Percentiles rank a stretch among this genome's conserved stretches.
These are phyloP conservation scores for Ceratocystis cacaofunesta DNA, from an alignment of 2,329 filamentous ascomycete species.

Conservation along the genomic window DNA sequence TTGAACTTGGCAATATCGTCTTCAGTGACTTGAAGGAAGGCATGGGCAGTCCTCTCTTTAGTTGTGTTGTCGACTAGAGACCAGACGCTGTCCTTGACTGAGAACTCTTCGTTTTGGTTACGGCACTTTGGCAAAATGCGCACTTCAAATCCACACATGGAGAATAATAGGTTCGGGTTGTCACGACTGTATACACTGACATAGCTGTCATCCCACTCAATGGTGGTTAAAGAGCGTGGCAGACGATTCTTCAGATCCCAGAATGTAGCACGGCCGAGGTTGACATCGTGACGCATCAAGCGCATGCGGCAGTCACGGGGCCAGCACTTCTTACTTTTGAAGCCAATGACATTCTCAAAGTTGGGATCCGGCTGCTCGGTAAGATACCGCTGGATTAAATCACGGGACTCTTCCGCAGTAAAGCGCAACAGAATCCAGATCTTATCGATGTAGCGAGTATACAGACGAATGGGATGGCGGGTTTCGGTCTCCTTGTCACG, in stretches of 20 bases:
- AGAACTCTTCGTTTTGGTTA: constrained; percentile 92
- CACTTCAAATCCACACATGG: constrained; percentile 96
- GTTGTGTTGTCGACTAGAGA: constrained; percentile 90
- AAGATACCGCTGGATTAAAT: constrained; percentile 91
- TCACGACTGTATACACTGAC: constrained; percentile 95
- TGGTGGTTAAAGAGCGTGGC: constrained; percentile 85
- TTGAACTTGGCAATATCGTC: constrained; percentile 99
- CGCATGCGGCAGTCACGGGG: constrained; percentile 95
- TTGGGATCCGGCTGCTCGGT: constrained; percentile 98
- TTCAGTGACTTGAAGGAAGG: constrained; percentile 93
- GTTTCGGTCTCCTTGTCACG: constrained; percentile 83
- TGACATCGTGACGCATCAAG: constrained; percentile 96
- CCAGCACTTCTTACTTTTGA: constrained; percentile 99
- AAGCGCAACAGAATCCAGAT: constrained; percentile 98
- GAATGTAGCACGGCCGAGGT: constrained; percentile 91
- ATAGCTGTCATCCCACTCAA: constrained; percentile 98
- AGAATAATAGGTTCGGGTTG: constrained; percentile 92
- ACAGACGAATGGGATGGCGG: constrained; percentile 89
- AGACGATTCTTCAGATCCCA: constrained; percentile 98
- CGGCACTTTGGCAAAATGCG: constrained; percentile 89
- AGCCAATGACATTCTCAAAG: constrained; percentile 97
- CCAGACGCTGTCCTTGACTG: constrained; percentile 96
- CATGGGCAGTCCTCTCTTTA: constrained; percentile 92
- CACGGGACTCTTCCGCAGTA: constrained; percentile 80
- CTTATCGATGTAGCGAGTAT: constrained; percentile 93